Conservation (phyloP, 495 filamentous ascomycete species). For the Apiosordaria backusii region DNA sequence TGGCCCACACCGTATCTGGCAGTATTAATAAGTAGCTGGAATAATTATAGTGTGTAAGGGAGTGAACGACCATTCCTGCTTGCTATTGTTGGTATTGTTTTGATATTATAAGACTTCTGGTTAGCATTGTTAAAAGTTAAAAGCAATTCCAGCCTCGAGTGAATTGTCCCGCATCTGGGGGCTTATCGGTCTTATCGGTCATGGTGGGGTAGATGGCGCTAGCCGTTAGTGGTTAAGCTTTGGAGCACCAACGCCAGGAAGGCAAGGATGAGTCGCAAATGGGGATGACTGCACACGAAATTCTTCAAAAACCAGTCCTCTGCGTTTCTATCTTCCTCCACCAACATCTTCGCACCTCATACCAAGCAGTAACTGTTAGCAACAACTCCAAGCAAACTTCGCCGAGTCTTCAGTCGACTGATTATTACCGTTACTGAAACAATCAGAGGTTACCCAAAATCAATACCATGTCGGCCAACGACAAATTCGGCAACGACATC, state of each 20-base stretch:
- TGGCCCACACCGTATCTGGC: background rate
- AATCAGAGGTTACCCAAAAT: slow-evolving; percentile 3
- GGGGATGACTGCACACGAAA: slow-evolving; percentile 34
- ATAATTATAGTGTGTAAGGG: too few relatives aligned
- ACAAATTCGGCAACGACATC: slow-evolving; percentile 48
- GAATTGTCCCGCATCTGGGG: background rate
- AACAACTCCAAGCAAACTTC: background rate
- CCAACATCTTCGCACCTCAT: slow-evolving; percentile 7
- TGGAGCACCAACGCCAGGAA: slow-evolving; percentile 3
- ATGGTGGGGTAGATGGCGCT: slow-evolving; percentile 24
- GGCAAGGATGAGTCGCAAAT: slow-evolving; percentile 25
- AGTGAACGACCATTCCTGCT: background rate
- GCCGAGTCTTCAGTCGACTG: background rate
- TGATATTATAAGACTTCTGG: background rate
- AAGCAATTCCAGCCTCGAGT: background rate
- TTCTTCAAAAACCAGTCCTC: slow-evolving; percentile 24
- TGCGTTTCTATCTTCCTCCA: slow-evolving; percentile 3
- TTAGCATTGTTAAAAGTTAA: background rate
- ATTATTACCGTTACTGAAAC: background rate
- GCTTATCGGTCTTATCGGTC: slow-evolving; percentile 27
- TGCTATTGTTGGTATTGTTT: background rate
- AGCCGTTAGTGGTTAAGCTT: slow-evolving; percentile 17
- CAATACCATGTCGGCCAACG: slow-evolving; percentile 44
- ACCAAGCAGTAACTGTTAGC: background rate
- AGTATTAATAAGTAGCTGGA: background rate